Evolutionary conservation across 805 yeast genomes (phyloP).

Genomic region (Candida endomychidarum): DNA sequence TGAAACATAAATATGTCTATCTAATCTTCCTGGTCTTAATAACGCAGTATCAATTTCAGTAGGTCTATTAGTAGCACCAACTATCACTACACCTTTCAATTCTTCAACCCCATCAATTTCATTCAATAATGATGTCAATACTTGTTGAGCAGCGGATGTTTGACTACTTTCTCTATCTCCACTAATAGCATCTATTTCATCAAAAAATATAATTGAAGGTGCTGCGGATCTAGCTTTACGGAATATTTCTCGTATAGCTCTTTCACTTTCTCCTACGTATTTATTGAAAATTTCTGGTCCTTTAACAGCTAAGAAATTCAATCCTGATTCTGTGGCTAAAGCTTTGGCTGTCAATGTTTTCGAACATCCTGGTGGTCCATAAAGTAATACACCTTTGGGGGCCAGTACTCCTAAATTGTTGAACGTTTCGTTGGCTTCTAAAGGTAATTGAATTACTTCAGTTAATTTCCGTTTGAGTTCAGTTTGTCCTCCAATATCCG

Average conservation of each 20-base stretch:
- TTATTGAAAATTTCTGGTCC: constrained; percentile 96
- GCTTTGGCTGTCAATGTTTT: constrained; percentile 95
- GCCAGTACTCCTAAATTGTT: constrained; percentile 76
- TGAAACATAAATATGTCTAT: constrained; percentile 86
- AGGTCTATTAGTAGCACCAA: constrained; percentile 97
- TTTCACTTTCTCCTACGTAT: constrained; percentile 93
- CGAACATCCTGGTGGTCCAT: constrained; percentile 99
- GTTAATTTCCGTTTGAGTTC: constrained; percentile 74
- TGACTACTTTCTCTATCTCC: constrained; percentile 65
- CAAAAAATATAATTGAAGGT: constrained; percentile 92
- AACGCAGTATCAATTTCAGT: constrained; percentile 90
- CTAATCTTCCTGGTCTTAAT: constrained; percentile 93
- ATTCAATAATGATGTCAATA: constrained; percentile 83
- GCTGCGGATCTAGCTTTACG: constrained; percentile 92
- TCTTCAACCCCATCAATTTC: constrained; percentile 98
- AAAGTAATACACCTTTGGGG: constrained; percentile 88
- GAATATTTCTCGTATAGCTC: constrained; percentile 90
- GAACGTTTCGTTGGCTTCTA: constrained; percentile 79
- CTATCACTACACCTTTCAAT: constrained; percentile 85
- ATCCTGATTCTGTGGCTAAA: constrained; percentile 90
- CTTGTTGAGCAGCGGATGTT: constrained; percentile 75
- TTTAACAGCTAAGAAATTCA: constrained; percentile 90
- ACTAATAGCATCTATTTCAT: constrained; percentile 93
- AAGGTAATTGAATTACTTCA: constrained; percentile 91
- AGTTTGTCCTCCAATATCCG: constrained; percentile 94